These are phyloP conservation scores for Candida sp. DNA, from an alignment of 1,139 yeast genomes.

Conservation along the genomic window DNA sequence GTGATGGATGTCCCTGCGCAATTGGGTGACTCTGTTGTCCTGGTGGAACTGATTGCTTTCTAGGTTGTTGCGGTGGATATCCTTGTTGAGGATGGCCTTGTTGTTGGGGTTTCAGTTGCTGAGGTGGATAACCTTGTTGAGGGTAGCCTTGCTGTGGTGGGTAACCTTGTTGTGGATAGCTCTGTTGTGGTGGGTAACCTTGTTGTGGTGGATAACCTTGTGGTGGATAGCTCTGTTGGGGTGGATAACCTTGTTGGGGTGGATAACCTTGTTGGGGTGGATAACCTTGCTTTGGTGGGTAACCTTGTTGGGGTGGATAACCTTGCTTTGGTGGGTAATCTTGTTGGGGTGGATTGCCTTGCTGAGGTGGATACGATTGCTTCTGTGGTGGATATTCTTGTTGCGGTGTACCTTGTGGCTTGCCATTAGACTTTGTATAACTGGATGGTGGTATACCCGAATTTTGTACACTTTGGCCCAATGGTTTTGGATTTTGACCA, in stretches of 20 bases:
- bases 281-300: constrained; percentile 5
- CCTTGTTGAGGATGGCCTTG: constrained; percentile 5
- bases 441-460: neutral
- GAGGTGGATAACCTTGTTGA: constrained; percentile 7
- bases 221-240: constrained; percentile 8
- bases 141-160: constrained; percentile 1
- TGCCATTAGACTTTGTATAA: neutral
- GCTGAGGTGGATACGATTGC: constrained; percentile 4
- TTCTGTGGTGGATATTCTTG: constrained; percentile 5
- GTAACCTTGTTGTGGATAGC: constrained; percentile 4
- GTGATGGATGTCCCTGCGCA: constrained; percentile 8
- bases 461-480: neutral
- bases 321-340: constrained; percentile 1
- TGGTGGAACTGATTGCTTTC: constrained; percentile 11
- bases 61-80: constrained; percentile 3
- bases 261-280: constrained; percentile 7
- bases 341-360: constrained; percentile 8
- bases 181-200: constrained; percentile 5
- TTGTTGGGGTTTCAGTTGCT: constrained; percentile 7
- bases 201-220: constrained; percentile 8
- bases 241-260: constrained; percentile 7
- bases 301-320: constrained; percentile 4
- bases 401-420: neutral
- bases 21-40: constrained; percentile 9
- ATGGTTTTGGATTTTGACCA: neutral